A percentile compares a stretch with the other conserved stretches of the same genome.
phyloP scores from a whole-genome alignment of 2,329 filamentous ascomycete species.

The Pseudocercospora cruenta region DNA sequence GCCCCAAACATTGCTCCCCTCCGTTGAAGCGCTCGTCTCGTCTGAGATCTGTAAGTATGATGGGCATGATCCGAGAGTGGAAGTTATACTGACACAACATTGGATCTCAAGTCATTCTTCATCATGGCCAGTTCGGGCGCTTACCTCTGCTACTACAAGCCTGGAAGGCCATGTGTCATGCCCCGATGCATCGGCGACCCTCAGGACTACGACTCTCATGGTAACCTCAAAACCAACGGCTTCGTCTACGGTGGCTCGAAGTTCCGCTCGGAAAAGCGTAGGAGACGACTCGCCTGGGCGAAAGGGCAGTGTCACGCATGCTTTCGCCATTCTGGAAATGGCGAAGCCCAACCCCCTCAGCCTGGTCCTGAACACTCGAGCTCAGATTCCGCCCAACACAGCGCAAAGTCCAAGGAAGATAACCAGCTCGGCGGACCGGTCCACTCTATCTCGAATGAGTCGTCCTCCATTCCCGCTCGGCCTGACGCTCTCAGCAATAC shows the following conservation, averaged over 20 bases:
- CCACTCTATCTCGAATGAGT: no score
- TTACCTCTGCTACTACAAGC: neutral
- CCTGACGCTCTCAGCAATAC: no score
- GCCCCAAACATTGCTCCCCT: no score
- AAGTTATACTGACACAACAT: neutral
- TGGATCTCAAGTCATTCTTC: neutral
- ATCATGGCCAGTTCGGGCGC: neutral
- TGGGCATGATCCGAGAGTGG: neutral
- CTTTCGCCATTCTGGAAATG: neutral
- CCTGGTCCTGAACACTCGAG: no score
- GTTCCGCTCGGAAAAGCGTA: neutral
- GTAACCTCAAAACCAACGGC: neutral
- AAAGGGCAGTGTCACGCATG: neutral
- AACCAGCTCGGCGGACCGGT: no score
- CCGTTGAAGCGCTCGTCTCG: no score
- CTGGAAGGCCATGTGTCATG: neutral
- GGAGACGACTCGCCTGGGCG: neutral
- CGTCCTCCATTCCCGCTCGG: no score
- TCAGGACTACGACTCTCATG: neutral
- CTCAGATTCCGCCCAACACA: no score
- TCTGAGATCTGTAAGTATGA: no score
- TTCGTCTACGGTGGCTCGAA: neutral
- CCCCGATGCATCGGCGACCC: neutral
- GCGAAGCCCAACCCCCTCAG: neutral
- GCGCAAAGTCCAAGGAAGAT: no score